phyloP scores from a whole-genome alignment of 768 basidiomycete genomes.

The Xerocomellus amylosporus region DNA sequence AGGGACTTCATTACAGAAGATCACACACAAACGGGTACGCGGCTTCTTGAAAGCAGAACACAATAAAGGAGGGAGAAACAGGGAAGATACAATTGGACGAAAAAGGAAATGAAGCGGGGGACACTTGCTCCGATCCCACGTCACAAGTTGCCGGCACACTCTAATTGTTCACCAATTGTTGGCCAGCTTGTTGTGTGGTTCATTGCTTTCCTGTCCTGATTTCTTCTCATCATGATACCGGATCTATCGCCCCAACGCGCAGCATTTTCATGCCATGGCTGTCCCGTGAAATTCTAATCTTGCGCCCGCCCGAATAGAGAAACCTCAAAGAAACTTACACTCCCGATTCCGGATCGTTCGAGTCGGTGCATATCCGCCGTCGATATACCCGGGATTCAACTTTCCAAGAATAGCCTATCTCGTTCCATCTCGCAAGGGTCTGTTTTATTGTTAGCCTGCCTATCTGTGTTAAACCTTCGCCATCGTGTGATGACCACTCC shows the following conservation, averaged over 20 bases:
- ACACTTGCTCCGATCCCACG: constrained; percentile 16
- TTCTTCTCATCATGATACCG: constrained; percentile 23
- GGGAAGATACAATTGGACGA: constrained; percentile 36
- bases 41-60: constrained; percentile 30
- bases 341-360: constrained; percentile 20
- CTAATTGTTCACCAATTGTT: constrained; percentile 31
- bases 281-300: constrained; percentile 16
- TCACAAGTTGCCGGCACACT: constrained; percentile 25
- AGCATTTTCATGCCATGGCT: constrained; percentile 8
- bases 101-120: constrained; percentile 29
- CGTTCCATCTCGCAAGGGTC: constrained; percentile 6
- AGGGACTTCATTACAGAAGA: constrained; percentile 31
- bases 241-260: constrained; percentile 19
- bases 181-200: constrained; percentile 6
- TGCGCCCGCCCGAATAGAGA: constrained; percentile 30
- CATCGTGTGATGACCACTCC: not conserved
- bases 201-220: constrained; percentile 14
- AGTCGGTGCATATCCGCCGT: constrained; percentile 2
- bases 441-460: constrained; percentile 20
- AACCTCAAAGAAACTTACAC: constrained; percentile 28
- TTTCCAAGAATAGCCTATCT: constrained; percentile 15
- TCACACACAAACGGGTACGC: constrained; percentile 19
- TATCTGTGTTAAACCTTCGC: constrained; percentile 24
- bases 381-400: constrained; percentile 1
- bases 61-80: constrained; percentile 35